Base-by-base conservation (phyloP, 768 basidiomycete genomes). In the Amanita inopinata region DNA sequence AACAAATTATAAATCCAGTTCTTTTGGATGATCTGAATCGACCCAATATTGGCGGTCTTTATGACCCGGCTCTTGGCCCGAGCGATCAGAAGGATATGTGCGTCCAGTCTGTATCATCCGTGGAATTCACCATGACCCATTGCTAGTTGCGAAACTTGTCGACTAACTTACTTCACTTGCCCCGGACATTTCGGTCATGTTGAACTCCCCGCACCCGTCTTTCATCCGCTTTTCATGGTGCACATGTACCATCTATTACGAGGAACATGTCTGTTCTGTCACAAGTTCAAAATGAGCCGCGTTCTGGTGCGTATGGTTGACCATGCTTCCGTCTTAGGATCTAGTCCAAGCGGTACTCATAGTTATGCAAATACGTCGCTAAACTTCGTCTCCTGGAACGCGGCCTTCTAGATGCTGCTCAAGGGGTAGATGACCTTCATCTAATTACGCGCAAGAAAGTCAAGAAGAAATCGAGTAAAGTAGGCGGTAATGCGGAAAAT, bases 171-270 rank as follows among this genome's bases (percentile, higher is more conserved):
- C 56, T 98, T 83, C 65, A 83, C 83, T 46, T 99, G 96, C 61
- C 93, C 96, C 1, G 96, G 96, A 12, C 96, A 99, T 62, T 99
- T 85, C 63, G 96, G 96, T 15, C 96, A 98, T 61, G 94, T 99
- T 47, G 91, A 97, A 48, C 75, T 99, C 4, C 92, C 94, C 14
- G 76, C 85, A 12, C 93, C 96, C 10, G 89, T 98, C 2, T 98
- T 87, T 57, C 94, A 99, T 56, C 96, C 96, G 0, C 66, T 99
- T 28, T 99, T 98, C 63, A 90, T 98, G 80, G 69, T 73, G 23
- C 88, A 93, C 54, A 81, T 85, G 70, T 93, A 81, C 58, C 83
- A 83, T 49, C 65, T 98, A 34, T 67, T 99, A 15, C 79, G 93
- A 45, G 83, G 83, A 27, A 79, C 79, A 10, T 99, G 96, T 66